phyloP scores from a whole-genome alignment of 768 basidiomycete species.

The Erythrobasidium yunnanense region DNA sequence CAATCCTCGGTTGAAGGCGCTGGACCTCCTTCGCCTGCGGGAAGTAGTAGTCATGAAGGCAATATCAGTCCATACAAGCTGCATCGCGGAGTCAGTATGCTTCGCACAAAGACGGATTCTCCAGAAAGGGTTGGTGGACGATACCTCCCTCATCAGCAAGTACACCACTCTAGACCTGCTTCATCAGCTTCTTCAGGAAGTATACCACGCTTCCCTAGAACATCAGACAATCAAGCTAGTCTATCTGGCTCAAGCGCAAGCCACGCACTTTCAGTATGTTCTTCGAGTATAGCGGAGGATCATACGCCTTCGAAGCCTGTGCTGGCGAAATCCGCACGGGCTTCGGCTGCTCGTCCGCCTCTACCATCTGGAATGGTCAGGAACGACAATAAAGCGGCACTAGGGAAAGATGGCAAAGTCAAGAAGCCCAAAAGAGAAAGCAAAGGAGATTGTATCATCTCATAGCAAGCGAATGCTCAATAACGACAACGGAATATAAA shows the following conservation, averaged over 20 bases:
- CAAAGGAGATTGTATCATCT: not conserved
- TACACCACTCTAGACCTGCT: not conserved
- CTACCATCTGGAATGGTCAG: too few species aligned
- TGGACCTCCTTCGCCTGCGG: not conserved
- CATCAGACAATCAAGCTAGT: not conserved
- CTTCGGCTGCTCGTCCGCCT: too few species aligned
- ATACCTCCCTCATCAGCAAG: too few species aligned
- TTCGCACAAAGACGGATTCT: not conserved
- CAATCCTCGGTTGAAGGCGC: not conserved
- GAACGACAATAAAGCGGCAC: not conserved
- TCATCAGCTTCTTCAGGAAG: conserved; percentile 17
- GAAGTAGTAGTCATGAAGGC: not conserved
- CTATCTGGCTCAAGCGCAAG: conserved; percentile 13
- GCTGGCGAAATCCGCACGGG: too few species aligned
- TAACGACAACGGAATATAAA: too few species aligned
- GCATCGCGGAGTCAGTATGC: not conserved
- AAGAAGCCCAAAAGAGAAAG: not conserved
- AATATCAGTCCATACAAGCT: not conserved
- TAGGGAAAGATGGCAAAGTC: not conserved
- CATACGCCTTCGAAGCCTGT: not conserved
- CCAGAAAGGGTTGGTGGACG: not conserved
- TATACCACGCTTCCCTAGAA: not conserved
- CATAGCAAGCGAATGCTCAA: too few species aligned
- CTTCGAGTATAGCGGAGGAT: not conserved
- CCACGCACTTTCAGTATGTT: conserved; percentile 16